A percentile compares a stretch with the other conserved stretches of the same genome.
These are phyloP conservation scores for Hypoxylon sp. DNA, from an alignment of 2,329 filamentous ascomycete species.

Conservation along the genomic window DNA sequence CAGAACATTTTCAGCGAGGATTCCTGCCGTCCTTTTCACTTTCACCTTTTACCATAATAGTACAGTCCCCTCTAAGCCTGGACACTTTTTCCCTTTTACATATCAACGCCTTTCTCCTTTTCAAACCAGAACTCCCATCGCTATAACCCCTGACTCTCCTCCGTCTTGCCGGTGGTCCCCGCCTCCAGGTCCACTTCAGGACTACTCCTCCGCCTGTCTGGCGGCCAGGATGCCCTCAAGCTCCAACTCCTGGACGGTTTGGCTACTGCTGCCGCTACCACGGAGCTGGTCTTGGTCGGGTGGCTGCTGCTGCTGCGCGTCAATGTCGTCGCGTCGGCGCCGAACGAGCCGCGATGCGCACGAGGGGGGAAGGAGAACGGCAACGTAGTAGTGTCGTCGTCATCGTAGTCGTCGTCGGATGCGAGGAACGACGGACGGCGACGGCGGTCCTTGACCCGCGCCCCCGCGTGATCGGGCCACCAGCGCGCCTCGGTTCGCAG, in stretches of 20 bases:
- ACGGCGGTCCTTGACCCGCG: neutral
- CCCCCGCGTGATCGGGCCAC: neutral
- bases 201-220: neutral
- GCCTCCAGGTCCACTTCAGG: conserved; percentile 8
- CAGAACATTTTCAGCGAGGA: too few species aligned
- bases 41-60: too few species aligned
- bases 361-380: neutral
- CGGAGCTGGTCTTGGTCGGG: neutral
- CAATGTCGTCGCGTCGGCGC: neutral
- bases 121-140: too few species aligned
- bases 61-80: too few species aligned
- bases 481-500: neutral
- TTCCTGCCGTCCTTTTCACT: too few species aligned
- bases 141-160: too few species aligned
- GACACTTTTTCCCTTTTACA: too few species aligned
- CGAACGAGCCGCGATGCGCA: neutral
- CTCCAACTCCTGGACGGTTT: neutral
- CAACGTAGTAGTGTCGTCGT: neutral
- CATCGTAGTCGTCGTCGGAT: neutral
- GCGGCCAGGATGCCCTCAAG: too few species aligned
- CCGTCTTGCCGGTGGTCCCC: too few species aligned
- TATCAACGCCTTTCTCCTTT: too few species aligned
- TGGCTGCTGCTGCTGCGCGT: neutral
- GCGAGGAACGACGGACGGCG: neutral
- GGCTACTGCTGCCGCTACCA: neutral